Conservation (phyloP, 495 filamentous ascomycete genomes). For the Pseudoneurospora amorphoporcata region DNA sequence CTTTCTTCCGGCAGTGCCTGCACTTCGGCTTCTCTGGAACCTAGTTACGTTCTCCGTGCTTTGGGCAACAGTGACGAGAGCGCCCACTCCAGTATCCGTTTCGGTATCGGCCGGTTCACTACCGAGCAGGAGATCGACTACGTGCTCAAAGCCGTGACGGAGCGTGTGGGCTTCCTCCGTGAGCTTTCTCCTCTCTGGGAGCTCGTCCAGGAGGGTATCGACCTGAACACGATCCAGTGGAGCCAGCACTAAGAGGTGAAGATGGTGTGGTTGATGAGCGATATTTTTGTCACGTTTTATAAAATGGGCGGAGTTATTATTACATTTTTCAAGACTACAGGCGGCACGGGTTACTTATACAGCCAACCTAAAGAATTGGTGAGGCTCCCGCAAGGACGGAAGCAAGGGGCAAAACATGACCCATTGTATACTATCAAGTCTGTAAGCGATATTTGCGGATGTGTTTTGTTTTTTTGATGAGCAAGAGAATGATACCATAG, state of each 20-base stretch:
- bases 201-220: constrained; percentile 92
- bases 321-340: not conserved
- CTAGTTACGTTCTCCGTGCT: constrained; percentile 88
- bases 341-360: not conserved
- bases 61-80: constrained; percentile 93
- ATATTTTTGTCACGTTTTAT: not conserved
- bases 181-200: constrained; percentile 98
- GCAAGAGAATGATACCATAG: constrained; percentile 11
- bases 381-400: not conserved
- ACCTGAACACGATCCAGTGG: constrained; percentile 96
- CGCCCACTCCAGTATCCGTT: constrained; percentile 94
- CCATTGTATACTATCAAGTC: constrained; percentile 5
- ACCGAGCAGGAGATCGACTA: constrained; percentile 95
- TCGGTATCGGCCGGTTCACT: constrained; percentile 95
- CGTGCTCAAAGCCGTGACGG: constrained; percentile 85
- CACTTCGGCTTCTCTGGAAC: constrained; percentile 92
- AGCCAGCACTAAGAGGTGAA: constrained; percentile 61
- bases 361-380: not conserved
- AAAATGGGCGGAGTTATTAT: not conserved
- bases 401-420: not conserved
- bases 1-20: constrained; percentile 94
- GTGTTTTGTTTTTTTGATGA: constrained; percentile 1
- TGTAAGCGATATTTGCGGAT: constrained; percentile 3
- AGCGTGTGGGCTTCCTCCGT: constrained; percentile 81
- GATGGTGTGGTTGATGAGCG: not conserved